A percentile compares a stretch with the other conserved stretches of the same genome.
Conservation (phyloP, 2,329 filamentous ascomycete genomes). For the Akanthomyces dipterigenus region DNA sequence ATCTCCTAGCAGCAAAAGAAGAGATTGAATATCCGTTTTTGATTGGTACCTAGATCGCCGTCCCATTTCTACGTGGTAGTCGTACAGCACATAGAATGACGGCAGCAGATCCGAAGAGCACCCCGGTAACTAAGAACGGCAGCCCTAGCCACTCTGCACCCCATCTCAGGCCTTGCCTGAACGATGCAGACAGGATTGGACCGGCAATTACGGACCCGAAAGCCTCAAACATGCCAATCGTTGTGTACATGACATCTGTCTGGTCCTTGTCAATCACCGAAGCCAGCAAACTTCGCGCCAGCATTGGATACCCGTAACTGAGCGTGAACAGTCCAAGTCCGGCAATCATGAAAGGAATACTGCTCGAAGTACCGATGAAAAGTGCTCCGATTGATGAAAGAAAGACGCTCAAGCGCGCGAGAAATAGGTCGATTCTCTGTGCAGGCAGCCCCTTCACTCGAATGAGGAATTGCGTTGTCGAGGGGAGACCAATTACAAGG, state of each 20-base stretch:
- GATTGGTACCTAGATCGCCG: not conserved
- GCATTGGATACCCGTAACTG: not conserved
- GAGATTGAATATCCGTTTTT: too few relatives aligned
- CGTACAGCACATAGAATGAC: conserved; percentile 16
- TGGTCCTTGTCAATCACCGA: conserved; percentile 13
- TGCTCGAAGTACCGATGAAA: not conserved
- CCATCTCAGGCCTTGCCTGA: conserved; percentile 12
- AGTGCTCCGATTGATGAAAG: not conserved
- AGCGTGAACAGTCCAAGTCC: not conserved
- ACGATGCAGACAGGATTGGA: conserved; percentile 16
- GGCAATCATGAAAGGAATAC: conserved; percentile 7
- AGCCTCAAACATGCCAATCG: conserved; percentile 16
- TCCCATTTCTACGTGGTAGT: not conserved
- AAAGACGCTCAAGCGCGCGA: not conserved
- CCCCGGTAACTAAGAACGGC: conserved; percentile 12
- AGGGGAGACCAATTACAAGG: not conserved
- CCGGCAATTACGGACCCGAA: conserved; percentile 14
- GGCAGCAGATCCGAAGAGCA: not conserved
- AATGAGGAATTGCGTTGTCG: not conserved
- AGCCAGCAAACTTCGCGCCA: conserved; percentile 16
- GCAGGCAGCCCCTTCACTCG: not conserved
- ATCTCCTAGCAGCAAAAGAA: too few relatives aligned
- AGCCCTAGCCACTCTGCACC: conserved; percentile 14
- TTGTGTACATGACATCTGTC: conserved; percentile 15
- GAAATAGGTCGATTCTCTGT: not conserved